phyloP scores from a whole-genome alignment of 495 filamentous ascomycete species.

The Penicillium coffeae region DNA sequence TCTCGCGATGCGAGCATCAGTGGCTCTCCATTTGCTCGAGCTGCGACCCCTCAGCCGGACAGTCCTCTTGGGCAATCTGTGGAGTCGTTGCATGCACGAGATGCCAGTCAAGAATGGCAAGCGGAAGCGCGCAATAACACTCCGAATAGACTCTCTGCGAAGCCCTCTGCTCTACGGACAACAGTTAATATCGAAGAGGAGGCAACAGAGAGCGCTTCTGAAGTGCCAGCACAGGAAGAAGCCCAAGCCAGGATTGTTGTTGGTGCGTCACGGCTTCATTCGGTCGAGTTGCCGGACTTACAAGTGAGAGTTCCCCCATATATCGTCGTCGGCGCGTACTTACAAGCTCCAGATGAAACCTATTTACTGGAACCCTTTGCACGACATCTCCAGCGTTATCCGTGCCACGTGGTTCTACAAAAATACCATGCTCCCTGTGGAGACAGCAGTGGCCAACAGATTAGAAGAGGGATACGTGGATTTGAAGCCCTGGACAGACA shows the following conservation, averaged over 20 bases:
- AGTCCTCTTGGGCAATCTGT: slow-evolving; percentile 34
- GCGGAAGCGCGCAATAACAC: slow-evolving; percentile 15
- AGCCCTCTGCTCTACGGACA: slow-evolving; percentile 31
- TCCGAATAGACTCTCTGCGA: slow-evolving; percentile 15
- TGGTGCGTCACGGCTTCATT: slow-evolving; percentile 69
- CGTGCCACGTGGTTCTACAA: slow-evolving; percentile 97
- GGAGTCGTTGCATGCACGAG: slow-evolving; percentile 26
- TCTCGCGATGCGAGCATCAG: slow-evolving; percentile 40
- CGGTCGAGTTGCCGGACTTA: slow-evolving; percentile 51
- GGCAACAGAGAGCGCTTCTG: slow-evolving; percentile 11
- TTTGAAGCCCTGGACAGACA: slow-evolving; percentile 84
- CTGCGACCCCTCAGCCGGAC: slow-evolving; percentile 25
- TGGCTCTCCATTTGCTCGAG: slow-evolving; percentile 41
- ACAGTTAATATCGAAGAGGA: slow-evolving; percentile 24
- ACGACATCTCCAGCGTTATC: slow-evolving; percentile 78
- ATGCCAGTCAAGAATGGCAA: slow-evolving; percentile 28
- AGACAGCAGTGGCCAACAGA: slow-evolving; percentile 84
- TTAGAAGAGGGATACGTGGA: slow-evolving; percentile 85
- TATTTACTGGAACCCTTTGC: slow-evolving; percentile 96
- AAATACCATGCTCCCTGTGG: slow-evolving; percentile 87
- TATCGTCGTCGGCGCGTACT: too few relatives aligned
- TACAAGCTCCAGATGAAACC: slow-evolving; percentile 69
- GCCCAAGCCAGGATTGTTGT: slow-evolving; percentile 54
- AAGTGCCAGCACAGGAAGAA: slow-evolving; percentile 11
- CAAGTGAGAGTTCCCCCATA: slow-evolving; percentile 29